phyloP scores from a whole-genome alignment of 2,329 filamentous ascomycete genomes.

The Trichoderma endophyticum region DNA sequence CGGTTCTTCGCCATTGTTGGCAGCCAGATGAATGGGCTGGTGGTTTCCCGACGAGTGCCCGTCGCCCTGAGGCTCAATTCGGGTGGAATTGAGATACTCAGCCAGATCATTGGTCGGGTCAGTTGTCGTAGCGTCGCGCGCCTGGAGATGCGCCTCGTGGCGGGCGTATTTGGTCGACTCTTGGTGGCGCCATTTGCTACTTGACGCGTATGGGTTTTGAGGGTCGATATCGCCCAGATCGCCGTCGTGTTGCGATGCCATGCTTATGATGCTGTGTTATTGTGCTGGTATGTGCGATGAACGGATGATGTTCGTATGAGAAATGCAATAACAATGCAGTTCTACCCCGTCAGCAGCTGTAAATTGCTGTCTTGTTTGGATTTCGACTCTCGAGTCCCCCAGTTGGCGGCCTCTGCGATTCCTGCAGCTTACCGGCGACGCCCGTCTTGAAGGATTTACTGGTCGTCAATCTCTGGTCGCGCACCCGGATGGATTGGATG shows the following conservation, averaged over 20 bases:
- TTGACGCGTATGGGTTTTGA: conserved; percentile 54
- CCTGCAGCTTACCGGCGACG: not conserved
- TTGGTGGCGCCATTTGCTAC: conserved; percentile 61
- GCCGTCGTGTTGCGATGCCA: conserved; percentile 25
- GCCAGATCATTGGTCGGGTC: conserved; percentile 50
- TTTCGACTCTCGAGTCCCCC: not conserved
- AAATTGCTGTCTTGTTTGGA: not conserved
- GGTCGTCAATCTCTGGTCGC: not conserved
- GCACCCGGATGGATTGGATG: not conserved
- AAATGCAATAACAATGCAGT: not conserved
- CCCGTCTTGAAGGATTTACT: not conserved
- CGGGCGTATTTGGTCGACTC: conserved; percentile 56
- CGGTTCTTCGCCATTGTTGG: conserved; percentile 27
- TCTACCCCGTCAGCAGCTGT: not conserved
- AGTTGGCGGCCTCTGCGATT: conserved; percentile 10
- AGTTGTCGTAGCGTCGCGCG: conserved; percentile 29
- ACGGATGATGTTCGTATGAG: not conserved
- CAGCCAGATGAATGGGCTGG: conserved; percentile 50
- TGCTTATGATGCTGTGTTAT: not conserved
- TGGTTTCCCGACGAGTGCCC: conserved; percentile 35
- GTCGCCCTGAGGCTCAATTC: conserved; percentile 43
- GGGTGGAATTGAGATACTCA: conserved; percentile 53
- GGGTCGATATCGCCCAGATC: conserved; percentile 32
- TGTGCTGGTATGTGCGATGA: not conserved
- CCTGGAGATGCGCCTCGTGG: conserved; percentile 39